Percentiles rank a stretch among this genome's conserved stretches.
Conservation (phyloP, 164 flowering plant genomes). For the Dillenia turbinata region DNA sequence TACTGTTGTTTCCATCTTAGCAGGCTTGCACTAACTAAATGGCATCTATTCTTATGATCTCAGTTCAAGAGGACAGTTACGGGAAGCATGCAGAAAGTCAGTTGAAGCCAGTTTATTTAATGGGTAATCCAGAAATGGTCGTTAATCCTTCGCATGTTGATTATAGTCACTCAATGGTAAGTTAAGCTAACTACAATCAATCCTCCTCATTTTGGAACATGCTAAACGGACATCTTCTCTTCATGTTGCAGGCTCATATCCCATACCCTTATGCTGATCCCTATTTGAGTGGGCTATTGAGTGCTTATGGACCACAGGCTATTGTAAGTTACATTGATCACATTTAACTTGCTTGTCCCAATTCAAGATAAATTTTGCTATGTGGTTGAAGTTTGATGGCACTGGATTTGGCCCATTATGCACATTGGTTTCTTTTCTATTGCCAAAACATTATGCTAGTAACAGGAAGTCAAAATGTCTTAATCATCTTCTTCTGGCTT, state of each 20-base stretch:
- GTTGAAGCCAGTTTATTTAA: slow-evolving; percentile 33
- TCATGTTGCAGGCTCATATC: slow-evolving; percentile 32
- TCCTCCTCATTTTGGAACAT: slow-evolving; percentile 1
- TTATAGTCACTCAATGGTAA: slow-evolving; percentile 42
- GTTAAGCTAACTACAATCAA: slow-evolving; percentile 4
- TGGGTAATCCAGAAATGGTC: slow-evolving; percentile 31
- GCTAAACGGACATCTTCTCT: not conserved
- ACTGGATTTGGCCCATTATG: no score
- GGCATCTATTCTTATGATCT: not conserved
- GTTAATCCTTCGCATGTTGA: slow-evolving; percentile 34
- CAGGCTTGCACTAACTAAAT: no score
- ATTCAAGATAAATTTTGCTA: no score
- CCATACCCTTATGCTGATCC: slow-evolving; percentile 52
- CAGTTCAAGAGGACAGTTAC: slow-evolving; percentile 34
- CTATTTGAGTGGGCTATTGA: slow-evolving; percentile 34
- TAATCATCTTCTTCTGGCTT: no score
- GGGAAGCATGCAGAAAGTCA: slow-evolving; percentile 28
- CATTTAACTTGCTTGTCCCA: not conserved
- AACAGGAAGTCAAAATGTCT: no score
- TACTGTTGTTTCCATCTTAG: no score
- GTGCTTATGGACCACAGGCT: slow-evolving; percentile 55
- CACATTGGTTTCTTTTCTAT: no score
- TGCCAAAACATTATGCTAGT: no score
- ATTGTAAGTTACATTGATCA: slow-evolving; percentile 34
- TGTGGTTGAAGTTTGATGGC: no score